Evolutionary conservation across 176 grass and related monocot genomes (phyloP).

Genomic region (Sorghum bicolor): Sorghum_bicolor_NCBIv3 NC_012873.2:5959501-5960000

Average conservation of each 20-base stretch:
- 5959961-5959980: conserved; percentile 92
- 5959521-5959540: conserved; percentile 70
- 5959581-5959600: conserved; percentile 47
- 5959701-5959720: conserved; percentile 32
- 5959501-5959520: conserved; percentile 72
- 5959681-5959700: conserved; percentile 66
- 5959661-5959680: conserved; percentile 81
- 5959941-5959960: conserved; percentile 82
- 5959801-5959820: conserved; percentile 79
- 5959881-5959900: conserved; percentile 88
- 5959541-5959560: conserved; percentile 94
- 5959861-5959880: conserved; percentile 73
- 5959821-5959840: conserved; percentile 77
- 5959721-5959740: conserved; percentile 33
- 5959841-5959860: conserved; percentile 89
- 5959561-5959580: conserved; percentile 79
- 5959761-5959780: conserved; percentile 83
- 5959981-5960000: conserved; percentile 93
- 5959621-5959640: conserved; percentile 48
- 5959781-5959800: conserved; percentile 73
- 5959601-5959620: conserved; percentile 21
- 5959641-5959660: conserved; percentile 77
- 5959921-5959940: conserved; percentile 81
- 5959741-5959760: conserved; percentile 49
- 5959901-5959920: conserved; percentile 84